Conservation (phyloP, 352 stramenopile species). For the Globisporangium rhizosaccharum region DNA sequence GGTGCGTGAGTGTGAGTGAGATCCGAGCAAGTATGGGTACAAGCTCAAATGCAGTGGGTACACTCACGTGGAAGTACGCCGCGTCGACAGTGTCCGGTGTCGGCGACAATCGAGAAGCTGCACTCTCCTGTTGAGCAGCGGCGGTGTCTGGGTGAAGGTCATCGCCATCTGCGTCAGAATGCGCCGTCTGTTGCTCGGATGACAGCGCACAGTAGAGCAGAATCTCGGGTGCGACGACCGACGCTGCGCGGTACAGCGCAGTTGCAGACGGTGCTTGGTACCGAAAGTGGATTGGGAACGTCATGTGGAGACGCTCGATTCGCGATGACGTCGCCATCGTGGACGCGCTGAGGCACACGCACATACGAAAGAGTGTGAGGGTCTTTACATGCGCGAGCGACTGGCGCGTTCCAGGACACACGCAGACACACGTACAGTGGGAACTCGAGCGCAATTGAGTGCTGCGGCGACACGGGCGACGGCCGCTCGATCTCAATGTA, state of each 20-base stretch:
- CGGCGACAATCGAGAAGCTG: neutral
- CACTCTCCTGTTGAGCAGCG: neutral
- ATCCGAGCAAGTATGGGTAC: neutral
- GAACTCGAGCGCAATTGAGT: conserved; percentile 44
- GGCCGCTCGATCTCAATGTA: conserved; percentile 66
- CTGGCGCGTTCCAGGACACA: neutral
- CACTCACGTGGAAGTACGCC: neutral
- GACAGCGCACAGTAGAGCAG: conserved; percentile 27
- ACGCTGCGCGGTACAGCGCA: conserved; percentile 29
- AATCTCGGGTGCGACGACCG: conserved; percentile 36
- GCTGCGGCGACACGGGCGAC: conserved; percentile 42
- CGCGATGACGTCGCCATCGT: conserved; percentile 8
- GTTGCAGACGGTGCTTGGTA: conserved; percentile 48
- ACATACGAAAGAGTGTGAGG: no score
- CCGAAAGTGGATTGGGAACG: conserved; percentile 58
- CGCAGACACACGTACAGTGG: conserved; percentile 22
- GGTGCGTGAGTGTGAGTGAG: neutral
- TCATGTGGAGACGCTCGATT: conserved; percentile 15
- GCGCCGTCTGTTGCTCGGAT: no score
- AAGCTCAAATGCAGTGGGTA: neutral
- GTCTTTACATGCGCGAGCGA: neutral
- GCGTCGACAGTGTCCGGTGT: neutral
- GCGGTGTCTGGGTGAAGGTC: neutral
- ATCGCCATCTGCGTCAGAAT: neutral
- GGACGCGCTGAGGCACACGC: neutral